phyloP scores from a whole-genome alignment of 2,329 filamentous ascomycete genomes.

The Alternaria conjuncta region DNA sequence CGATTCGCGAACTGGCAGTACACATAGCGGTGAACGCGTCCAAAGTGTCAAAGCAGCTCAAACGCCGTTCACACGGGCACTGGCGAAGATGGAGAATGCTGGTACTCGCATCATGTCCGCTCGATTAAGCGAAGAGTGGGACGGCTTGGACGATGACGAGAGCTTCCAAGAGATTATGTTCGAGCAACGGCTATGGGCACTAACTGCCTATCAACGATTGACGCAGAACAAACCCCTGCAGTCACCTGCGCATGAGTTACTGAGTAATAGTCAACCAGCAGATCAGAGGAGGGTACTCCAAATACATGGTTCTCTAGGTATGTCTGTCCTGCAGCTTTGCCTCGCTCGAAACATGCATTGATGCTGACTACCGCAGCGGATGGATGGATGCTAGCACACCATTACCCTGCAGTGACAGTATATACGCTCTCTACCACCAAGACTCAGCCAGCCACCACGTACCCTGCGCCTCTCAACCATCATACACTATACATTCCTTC shows the following conservation, averaged over 20 bases:
- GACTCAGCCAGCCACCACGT: constrained; percentile 23
- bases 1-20: constrained; percentile 29
- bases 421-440: constrained; percentile 35
- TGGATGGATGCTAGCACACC: constrained; percentile 35
- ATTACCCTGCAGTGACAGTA: constrained; percentile 31
- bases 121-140: constrained; percentile 36
- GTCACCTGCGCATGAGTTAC: constrained; percentile 32
- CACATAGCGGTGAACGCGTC: constrained; percentile 19
- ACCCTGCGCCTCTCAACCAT: constrained; percentile 36
- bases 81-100: constrained; percentile 36
- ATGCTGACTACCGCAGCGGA: constrained; percentile 24
- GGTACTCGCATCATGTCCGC: constrained; percentile 33
- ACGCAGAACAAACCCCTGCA: constrained; percentile 37
- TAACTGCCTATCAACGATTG: constrained; percentile 34
- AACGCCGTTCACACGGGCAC: constrained; percentile 29
- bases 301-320: constrained; percentile 34
- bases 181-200: constrained; percentile 37
- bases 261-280: constrained; percentile 25
- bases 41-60: constrained; percentile 22
- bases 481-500: constrained; percentile 36
- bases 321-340: neutral
- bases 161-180: constrained; percentile 35
- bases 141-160: constrained; percentile 34
- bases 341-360: neutral
- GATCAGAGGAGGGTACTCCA: constrained; percentile 33